phyloP scores from a whole-genome alignment of 768 basidiomycete species.

The Pleurotus eryngii region DNA sequence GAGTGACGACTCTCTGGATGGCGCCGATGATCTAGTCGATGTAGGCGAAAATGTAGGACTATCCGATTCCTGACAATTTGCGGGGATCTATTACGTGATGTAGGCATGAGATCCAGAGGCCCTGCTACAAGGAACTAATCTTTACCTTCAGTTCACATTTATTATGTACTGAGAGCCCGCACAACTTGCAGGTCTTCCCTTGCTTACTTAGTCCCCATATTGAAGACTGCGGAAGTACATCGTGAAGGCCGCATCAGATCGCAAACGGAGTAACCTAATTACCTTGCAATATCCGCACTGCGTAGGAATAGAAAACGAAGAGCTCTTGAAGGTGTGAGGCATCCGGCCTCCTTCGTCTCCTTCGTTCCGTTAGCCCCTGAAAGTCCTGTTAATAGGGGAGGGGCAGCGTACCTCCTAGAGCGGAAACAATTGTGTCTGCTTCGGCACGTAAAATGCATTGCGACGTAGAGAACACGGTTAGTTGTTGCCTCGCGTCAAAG shows the following conservation, averaged over 20 bases:
- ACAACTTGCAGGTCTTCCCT: slow-evolving; percentile 79
- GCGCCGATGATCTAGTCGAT: slow-evolving; percentile 14
- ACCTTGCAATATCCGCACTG: slow-evolving; percentile 83
- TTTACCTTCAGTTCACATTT: slow-evolving; percentile 84
- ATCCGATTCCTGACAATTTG: slow-evolving; percentile 53
- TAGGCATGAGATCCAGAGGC: neutral
- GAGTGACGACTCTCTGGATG: slow-evolving; percentile 17
- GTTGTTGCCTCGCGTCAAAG: slow-evolving; percentile 61
- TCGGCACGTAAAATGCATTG: slow-evolving; percentile 62
- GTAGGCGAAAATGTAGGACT: slow-evolving; percentile 16
- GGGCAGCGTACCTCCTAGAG: slow-evolving; percentile 56
- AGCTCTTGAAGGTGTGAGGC: slow-evolving; percentile 81
- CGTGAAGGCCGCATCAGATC: neutral
- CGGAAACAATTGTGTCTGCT: slow-evolving; percentile 52
- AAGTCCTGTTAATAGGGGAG: neutral
- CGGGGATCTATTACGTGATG: slow-evolving; percentile 58
- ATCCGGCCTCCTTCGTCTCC: slow-evolving; percentile 70
- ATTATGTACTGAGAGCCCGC: slow-evolving; percentile 75
- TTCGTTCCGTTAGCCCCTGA: slow-evolving; percentile 25
- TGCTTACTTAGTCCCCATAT: slow-evolving; percentile 89
- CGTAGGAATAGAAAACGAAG: slow-evolving; percentile 84
- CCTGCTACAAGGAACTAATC: neutral
- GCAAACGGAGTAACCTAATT: neutral
- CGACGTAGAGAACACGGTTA: slow-evolving; percentile 50
- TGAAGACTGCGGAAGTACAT: slow-evolving; percentile 47